Conservation (phyloP, 768 basidiomycete genomes). For the Trametes gibbosa region DNA sequence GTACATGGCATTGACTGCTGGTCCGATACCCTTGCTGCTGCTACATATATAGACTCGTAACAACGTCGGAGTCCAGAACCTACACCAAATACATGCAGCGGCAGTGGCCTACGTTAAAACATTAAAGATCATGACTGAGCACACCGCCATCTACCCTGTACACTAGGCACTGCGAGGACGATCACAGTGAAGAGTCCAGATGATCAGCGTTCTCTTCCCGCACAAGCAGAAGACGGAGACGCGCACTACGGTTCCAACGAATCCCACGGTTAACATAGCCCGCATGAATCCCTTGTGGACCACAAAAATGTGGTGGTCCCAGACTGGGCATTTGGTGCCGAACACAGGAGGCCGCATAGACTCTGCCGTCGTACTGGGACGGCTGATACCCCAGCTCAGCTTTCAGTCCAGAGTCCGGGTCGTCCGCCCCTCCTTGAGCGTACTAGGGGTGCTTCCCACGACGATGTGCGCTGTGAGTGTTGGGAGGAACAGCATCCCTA, state of each 20-base stretch:
- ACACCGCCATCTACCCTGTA: neutral
- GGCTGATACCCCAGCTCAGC: neutral
- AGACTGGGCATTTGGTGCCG: constrained; percentile 39
- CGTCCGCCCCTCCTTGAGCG: neutral
- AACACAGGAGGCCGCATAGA: constrained; percentile 34
- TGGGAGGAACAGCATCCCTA: neutral
- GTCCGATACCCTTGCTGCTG: too few species aligned
- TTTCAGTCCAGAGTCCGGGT: neutral
- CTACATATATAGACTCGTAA: too few species aligned
- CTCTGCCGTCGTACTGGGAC: neutral
- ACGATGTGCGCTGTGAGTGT: neutral
- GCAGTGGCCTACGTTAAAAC: too few species aligned
- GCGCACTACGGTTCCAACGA: constrained; percentile 14
- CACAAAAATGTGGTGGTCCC: constrained; percentile 36
- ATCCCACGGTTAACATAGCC: constrained; percentile 29
- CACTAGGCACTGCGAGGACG: constrained; percentile 10
- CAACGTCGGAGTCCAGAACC: too few species aligned
- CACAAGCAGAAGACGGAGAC: neutral
- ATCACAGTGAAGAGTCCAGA: constrained; percentile 4
- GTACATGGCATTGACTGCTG: too few species aligned
- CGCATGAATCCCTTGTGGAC: constrained; percentile 33
- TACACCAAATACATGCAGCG: neutral
- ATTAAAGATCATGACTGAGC: neutral
- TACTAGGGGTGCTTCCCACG: neutral
- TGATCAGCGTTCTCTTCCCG: neutral